phyloP scores from a whole-genome alignment of 2,329 filamentous ascomycete genomes.

The Cylindrodendrum hubeiense region DNA sequence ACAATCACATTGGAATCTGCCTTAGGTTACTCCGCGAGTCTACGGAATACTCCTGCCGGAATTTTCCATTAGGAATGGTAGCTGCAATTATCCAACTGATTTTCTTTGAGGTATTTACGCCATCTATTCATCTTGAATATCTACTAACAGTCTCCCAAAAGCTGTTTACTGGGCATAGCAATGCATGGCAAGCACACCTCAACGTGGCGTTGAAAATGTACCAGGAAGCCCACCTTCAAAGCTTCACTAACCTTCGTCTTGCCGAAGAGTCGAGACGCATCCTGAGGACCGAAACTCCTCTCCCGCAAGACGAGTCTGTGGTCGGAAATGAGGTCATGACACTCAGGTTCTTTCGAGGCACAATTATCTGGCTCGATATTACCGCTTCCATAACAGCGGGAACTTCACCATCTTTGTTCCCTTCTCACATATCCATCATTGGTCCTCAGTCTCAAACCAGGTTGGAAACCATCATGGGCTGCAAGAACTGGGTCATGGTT shows the following conservation, averaged over 20 bases:
- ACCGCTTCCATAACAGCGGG: conserved; percentile 8
- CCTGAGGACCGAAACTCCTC: neutral
- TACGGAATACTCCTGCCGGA: too few relatives aligned
- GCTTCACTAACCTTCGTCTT: neutral
- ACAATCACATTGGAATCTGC: too few relatives aligned
- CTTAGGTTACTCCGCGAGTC: too few relatives aligned
- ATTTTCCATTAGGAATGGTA: too few relatives aligned
- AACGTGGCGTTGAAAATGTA: neutral
- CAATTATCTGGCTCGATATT: conserved; percentile 17
- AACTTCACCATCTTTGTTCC: neutral
- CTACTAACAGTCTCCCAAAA: too few relatives aligned
- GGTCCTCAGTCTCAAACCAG: neutral
- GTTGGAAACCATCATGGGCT: conserved; percentile 19
- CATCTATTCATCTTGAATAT: too few relatives aligned
- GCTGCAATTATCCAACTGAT: too few relatives aligned
- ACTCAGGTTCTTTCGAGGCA: conserved; percentile 7
- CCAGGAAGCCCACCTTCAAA: neutral
- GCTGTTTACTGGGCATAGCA: conserved; percentile 5
- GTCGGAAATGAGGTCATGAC: neutral
- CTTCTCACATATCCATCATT: neutral
- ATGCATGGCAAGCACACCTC: conserved; percentile 8
- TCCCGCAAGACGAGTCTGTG: neutral
- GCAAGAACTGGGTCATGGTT: conserved; percentile 1
- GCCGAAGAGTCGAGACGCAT: neutral
- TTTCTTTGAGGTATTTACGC: too few relatives aligned